Base-by-base conservation (phyloP, 139 green algal species). In the Chlamydomonas eustigma region DNA sequence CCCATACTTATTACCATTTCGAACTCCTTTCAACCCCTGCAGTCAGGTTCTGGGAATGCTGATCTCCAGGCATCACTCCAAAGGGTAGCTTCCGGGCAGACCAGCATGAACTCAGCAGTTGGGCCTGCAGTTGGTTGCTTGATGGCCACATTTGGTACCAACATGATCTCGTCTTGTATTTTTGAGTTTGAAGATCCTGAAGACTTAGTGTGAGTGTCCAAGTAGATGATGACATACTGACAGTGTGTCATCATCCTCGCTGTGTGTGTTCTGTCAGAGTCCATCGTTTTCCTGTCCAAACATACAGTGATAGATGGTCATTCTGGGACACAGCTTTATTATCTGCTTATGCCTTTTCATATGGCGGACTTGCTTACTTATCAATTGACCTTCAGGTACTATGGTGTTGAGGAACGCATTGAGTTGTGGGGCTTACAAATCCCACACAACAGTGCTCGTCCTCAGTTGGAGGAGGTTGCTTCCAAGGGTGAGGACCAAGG, bases 361-460 rank as follows among this genome's bases (percentile, higher is more conserved):
- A n/a, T n/a, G n/a, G n/a, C n/a, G n/a, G n/a, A n/a, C n/a, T n/a
- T n/a, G n/a, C n/a, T n/a, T n/a, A n/a, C n/a, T n/a, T n/a, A n/a
- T n/a, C n/a, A n/a, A n/a, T n/a, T n/a, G n/a, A n/a, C n/a, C 44
- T 58, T 64, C 71, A 86, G 78, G 58, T 80, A 73, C 37, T 86
- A 82, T 39, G 72, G 58, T 1, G 79, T 86, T 37, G 80, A 92
- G 64, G 83, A 90, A 78, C 86, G 88, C 51, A 88, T 92, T 12
- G 88, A 92, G 79, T 77, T 92, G 71, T 92, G 88, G 88, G 88
- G 88, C 6, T 76, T 92, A 64, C 88, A 91, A 81, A 91, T 91
- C 51, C 86, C 86, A 2, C 86, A 91, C 82, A 91, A 81, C 22
- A 77, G 79, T 50, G 78, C 83, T 12, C 77, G 86, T 25, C 86